Evolutionary conservation across 1,284 basidiomycete genomes (phyloP).

Genomic region (Coniferiporia sulphurascens): DNA sequence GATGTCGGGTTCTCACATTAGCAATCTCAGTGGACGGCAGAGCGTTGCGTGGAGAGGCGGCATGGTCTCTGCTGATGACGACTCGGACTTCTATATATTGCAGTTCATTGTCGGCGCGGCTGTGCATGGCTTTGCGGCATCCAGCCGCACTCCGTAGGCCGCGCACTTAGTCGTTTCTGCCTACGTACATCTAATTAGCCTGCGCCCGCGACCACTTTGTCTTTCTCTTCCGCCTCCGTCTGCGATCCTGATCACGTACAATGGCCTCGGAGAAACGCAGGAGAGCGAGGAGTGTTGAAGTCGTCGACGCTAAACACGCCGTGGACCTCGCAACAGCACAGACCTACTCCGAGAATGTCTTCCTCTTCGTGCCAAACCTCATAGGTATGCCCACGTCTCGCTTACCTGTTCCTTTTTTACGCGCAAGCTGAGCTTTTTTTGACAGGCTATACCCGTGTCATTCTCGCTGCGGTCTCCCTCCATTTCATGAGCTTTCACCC

Average conservation of each 20-base stretch:
- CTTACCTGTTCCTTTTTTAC: slow-evolving; percentile 2
- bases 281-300: slow-evolving; percentile 42
- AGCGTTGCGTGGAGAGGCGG: not conserved
- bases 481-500: slow-evolving; percentile 96
- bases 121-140: too few relatives aligned
- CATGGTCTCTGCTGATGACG: too few relatives aligned
- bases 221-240: not conserved
- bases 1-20: too few relatives aligned
- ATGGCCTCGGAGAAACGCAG: slow-evolving; percentile 2
- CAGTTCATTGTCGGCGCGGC: too few relatives aligned
- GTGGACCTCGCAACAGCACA: slow-evolving; percentile 82
- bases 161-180: too few relatives aligned
- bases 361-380: slow-evolving; percentile 94
- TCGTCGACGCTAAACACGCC: slow-evolving; percentile 74
- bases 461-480: slow-evolving; percentile 86
- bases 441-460: slow-evolving; percentile 84
- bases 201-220: too few relatives aligned
- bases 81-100: not conserved
- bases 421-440: slow-evolving; percentile 2
- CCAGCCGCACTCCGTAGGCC: too few relatives aligned
- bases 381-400: slow-evolving; percentile 59
- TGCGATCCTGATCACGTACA: not conserved
- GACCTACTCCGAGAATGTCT: slow-evolving; percentile 76
- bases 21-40: too few relatives aligned
- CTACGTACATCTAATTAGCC: too few relatives aligned